A percentile compares a stretch with the other conserved stretches of the same genome.
Conservation (phyloP, 1,284 basidiomycete species). For the Boletus semigastroideus region DNA sequence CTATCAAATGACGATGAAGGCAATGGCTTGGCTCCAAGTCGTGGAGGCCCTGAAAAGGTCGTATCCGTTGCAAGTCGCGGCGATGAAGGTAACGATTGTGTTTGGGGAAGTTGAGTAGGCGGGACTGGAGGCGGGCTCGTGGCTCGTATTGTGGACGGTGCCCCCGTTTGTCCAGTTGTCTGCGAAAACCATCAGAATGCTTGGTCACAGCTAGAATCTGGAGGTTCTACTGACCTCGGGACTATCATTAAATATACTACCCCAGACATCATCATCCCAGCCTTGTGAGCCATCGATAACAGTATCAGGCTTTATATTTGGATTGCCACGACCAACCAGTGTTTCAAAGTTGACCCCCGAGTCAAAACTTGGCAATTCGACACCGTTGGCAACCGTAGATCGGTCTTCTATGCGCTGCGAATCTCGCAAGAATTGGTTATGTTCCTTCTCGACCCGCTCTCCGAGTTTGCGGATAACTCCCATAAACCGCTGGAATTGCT, state of each 20-base stretch:
- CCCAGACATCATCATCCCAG: slow-evolving; percentile 83
- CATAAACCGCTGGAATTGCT: slow-evolving; percentile 94
- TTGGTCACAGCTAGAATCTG: background rate
- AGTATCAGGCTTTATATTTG: slow-evolving; percentile 47
- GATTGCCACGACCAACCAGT: slow-evolving; percentile 59
- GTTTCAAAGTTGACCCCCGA: slow-evolving; percentile 69
- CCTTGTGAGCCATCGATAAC: slow-evolving; percentile 41
- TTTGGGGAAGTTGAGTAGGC: slow-evolving; percentile 27
- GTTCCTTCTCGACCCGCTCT: slow-evolving; percentile 83
- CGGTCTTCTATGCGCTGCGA: slow-evolving; percentile 80
- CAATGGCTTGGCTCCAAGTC: slow-evolving; percentile 40
- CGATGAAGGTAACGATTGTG: slow-evolving; percentile 43
- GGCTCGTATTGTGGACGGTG: slow-evolving; percentile 14
- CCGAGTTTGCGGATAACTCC: slow-evolving; percentile 70
- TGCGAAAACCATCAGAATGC: slow-evolving; percentile 14
- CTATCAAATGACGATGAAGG: slow-evolving; percentile 38
- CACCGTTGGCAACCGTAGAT: slow-evolving; percentile 47
- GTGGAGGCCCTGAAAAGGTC: slow-evolving; percentile 33
- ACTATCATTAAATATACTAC: slow-evolving; percentile 58
- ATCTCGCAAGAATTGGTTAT: slow-evolving; percentile 80
- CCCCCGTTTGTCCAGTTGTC: slow-evolving; percentile 17
- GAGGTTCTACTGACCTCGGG: slow-evolving; percentile 20
- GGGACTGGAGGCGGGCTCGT: slow-evolving; percentile 16
- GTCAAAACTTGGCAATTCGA: slow-evolving; percentile 31
- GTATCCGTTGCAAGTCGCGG: slow-evolving; percentile 33